phyloP scores from a whole-genome alignment of 2,329 filamentous ascomycete genomes.

The Sarocladium oryzae region DNA sequence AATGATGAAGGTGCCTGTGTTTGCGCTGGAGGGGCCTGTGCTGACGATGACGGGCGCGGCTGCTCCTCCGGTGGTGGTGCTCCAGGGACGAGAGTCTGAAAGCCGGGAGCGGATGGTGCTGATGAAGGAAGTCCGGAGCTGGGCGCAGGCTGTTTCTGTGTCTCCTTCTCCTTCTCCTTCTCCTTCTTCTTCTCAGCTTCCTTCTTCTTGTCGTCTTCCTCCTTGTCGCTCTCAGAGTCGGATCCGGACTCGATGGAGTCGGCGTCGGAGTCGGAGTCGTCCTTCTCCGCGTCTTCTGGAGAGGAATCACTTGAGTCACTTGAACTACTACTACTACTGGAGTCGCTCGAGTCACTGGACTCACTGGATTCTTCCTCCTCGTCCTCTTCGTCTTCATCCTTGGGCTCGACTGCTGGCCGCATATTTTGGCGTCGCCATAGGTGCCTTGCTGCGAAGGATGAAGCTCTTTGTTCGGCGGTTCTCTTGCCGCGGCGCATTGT shows the following conservation, averaged over 20 bases:
- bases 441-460: neutral
- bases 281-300: neutral
- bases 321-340: neutral
- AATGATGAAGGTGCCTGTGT: neutral
- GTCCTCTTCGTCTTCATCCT: neutral
- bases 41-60: no score
- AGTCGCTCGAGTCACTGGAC: neutral
- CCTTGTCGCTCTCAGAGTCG: no score
- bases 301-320: neutral
- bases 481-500: neutral
- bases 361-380: neutral
- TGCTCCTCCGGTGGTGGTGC: neutral
- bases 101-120: neutral
- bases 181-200: neutral
- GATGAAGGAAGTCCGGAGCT: neutral
- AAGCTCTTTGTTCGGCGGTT: neutral
- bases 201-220: neutral
- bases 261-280: neutral
- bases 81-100: constrained; percentile 2
- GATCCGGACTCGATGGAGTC: neutral
- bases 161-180: constrained; percentile 1
- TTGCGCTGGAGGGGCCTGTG: neutral
- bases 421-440: neutral
- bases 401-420: neutral
- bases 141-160: neutral